phyloP scores from a whole-genome alignment of 352 stramenopile species.

The Peronospora destructor region DNA sequence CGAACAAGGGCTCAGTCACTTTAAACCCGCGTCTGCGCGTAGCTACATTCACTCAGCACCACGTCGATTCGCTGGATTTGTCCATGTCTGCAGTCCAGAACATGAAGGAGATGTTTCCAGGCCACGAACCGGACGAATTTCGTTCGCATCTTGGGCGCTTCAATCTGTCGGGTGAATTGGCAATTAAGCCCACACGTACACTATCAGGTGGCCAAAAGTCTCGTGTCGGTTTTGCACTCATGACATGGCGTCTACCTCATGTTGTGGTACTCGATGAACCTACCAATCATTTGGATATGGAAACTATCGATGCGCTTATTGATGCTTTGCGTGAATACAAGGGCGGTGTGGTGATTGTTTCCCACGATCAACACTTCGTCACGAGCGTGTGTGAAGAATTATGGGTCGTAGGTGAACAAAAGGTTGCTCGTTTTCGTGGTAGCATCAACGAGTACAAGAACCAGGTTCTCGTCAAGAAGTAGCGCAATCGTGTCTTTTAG shows the following conservation, averaged over 20 bases:
- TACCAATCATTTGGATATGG: constrained; percentile 94
- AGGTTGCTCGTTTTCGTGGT: constrained; percentile 68
- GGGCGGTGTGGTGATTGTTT: constrained; percentile 95
- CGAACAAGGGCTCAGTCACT: constrained; percentile 81
- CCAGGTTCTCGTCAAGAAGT: constrained; percentile 8
- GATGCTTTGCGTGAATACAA: constrained; percentile 94
- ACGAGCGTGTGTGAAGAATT: constrained; percentile 92
- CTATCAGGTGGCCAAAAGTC: constrained; percentile 96
- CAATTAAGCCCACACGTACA: constrained; percentile 90
- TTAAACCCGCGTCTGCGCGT: constrained; percentile 90
- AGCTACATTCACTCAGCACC: constrained; percentile 95
- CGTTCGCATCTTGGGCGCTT: constrained; percentile 93
- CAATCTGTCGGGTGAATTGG: constrained; percentile 92
- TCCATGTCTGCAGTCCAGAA: constrained; percentile 86
- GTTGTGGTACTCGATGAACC: constrained; percentile 96
- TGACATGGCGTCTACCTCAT: constrained; percentile 93
- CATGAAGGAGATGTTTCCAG: constrained; percentile 87
- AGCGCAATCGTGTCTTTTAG: no score
- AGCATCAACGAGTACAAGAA: constrained; percentile 84
- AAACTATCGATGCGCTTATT: constrained; percentile 89
- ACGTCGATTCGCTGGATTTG: constrained; percentile 92
- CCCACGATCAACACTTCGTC: constrained; percentile 97
- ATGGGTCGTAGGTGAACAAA: constrained; percentile 83
- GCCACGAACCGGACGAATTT: constrained; percentile 85
- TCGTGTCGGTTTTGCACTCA: constrained; percentile 89